Base-by-base conservation (phyloP, 2,329 filamentous ascomycete genomes). In the Drechslerella dactyloides region DNA sequence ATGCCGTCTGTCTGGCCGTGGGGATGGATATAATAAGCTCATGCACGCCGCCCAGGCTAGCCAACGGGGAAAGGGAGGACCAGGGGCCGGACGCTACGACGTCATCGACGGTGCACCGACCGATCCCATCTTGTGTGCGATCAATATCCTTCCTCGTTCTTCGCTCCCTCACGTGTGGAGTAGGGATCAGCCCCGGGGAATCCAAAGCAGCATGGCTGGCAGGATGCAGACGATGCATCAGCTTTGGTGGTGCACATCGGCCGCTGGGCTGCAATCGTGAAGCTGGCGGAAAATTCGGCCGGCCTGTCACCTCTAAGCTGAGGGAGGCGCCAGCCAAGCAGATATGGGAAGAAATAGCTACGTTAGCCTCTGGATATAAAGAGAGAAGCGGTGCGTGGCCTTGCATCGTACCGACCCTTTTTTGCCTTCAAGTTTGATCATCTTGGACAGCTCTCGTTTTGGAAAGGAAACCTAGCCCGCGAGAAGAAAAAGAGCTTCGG, bases 231-330 rank as follows among this genome's bases (percentile, higher is more conserved):
- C 37, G 37, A 42, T 17, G 37, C 37, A 42, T 42, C 37, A 17
- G 37, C 11, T 44, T 17, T 44, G 40, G 40, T 13, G 40, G 40
- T 23, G 44, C 8, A 21, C 44, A 48, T 48, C 44, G 44, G 44
- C 15, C 44, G 15, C 44, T 48, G 44, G 44, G 11, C 44, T 48
- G 44, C 44, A 48, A 48, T 48, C 44, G 44, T 19, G 27, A 19
- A 21, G 37, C n/a, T 15, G 44, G 44, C 19, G 2, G n/a, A 5
- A 48, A 48, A 48, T 17, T 17, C 8, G 19, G n/a, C 19, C 2
- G 5, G 15, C 44, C 44, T 21, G 44, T 17, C 40, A 44, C 10
- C 5, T 10, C 6, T 44, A 37, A 13, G 6, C 33, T 37, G 7
- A 6, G 33, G 13, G 33, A 13, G 33, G 33, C 7, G 13, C 33